Evolutionary conservation across 2,329 filamentous ascomycete genomes (phyloP).

Genomic region (Aspergillus awamori): DNA sequence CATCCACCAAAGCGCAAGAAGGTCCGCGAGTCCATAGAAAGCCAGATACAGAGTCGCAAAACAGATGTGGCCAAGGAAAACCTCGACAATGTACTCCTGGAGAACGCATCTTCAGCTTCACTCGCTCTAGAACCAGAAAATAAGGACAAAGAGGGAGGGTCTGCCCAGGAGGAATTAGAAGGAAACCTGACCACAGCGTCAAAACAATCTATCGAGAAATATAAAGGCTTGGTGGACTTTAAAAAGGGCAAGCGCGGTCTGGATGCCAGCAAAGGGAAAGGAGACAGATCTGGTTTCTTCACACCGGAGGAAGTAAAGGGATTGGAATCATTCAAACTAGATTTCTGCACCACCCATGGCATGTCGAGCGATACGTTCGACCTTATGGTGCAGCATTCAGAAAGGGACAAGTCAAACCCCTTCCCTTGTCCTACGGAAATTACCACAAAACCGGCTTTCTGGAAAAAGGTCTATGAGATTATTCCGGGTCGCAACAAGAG

Average conservation of each 20-base stretch:
- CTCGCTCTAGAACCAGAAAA: background rate
- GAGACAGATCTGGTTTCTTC: constrained; percentile 34
- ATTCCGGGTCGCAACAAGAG: constrained; percentile 41
- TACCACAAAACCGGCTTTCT: constrained; percentile 39
- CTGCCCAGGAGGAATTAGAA: background rate
- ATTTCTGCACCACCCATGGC: constrained; percentile 37
- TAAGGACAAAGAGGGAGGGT: background rate
- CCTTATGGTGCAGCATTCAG: constrained; percentile 39
- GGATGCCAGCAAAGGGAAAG: constrained; percentile 19
- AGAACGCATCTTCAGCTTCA: background rate
- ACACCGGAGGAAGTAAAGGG: constrained; percentile 32
- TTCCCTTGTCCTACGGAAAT: constrained; percentile 28
- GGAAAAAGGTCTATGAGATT: constrained; percentile 37
- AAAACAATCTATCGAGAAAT: background rate
- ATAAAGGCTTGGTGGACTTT: background rate
- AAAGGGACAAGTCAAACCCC: constrained; percentile 22
- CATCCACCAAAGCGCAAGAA: constrained; percentile 34
- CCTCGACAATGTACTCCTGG: background rate
- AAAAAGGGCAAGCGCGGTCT: constrained; percentile 11
- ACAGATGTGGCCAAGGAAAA: constrained; percentile 9
- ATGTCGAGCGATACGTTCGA: constrained; percentile 32
- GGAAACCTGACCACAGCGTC: background rate
- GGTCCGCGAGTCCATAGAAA: constrained; percentile 18
- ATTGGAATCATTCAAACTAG: constrained; percentile 37
- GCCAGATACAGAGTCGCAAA: constrained; percentile 17